A percentile compares a stretch with the other conserved stretches of the same genome.
phyloP scores from a whole-genome alignment of 2,329 filamentous ascomycete species.

The Diplodia intermedia region DNA sequence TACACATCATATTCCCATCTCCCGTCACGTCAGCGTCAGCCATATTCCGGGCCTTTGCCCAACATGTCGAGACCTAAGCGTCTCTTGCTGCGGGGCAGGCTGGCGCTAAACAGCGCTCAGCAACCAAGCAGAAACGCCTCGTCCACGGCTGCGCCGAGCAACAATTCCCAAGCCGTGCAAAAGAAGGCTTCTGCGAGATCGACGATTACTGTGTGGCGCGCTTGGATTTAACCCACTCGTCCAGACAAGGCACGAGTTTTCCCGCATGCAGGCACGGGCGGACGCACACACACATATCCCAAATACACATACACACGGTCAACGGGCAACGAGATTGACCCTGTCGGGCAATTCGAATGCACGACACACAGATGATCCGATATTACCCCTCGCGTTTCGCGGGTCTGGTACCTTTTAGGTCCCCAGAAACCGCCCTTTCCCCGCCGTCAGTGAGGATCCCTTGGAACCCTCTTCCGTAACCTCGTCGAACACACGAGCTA shows the following conservation, averaged over 20 bases:
- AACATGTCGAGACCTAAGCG: too few relatives aligned
- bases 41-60: not conserved
- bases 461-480: conserved; percentile 6
- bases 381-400: not conserved
- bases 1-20: not conserved
- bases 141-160: too few relatives aligned
- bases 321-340: conserved; percentile 4
- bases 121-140: too few relatives aligned
- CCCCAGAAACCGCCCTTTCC: not conserved
- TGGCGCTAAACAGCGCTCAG: not conserved
- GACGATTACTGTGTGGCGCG: conserved; percentile 7
- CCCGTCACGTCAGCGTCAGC: conserved; percentile 2
- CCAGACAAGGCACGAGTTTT: conserved; percentile 23
- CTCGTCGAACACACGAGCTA: not conserved
- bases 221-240: not conserved
- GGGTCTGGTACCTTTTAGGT: conserved; percentile 13
- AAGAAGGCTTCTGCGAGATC: conserved; percentile 5
- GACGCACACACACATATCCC: not conserved
- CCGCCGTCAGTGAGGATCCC: not conserved
- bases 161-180: too few relatives aligned
- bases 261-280: conserved; percentile 22
- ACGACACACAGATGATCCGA: not conserved
- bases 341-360: conserved; percentile 1
- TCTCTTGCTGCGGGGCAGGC: conserved; percentile 2
- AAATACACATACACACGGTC: not conserved